phyloP scores from a whole-genome alignment of 768 basidiomycete genomes.

The Suillus sp. region DNA sequence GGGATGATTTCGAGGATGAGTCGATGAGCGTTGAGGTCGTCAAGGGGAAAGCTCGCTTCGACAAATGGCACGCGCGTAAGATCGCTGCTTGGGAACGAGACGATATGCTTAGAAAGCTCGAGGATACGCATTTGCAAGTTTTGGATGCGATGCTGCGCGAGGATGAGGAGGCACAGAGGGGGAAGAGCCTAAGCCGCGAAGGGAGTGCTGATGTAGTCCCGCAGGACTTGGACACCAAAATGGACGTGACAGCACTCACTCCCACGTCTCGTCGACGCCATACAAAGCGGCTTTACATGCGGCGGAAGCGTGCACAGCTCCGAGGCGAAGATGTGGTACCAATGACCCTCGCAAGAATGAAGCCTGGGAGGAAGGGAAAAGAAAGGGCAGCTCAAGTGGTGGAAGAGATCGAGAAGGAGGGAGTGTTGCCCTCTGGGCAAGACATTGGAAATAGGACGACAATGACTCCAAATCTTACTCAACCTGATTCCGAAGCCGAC shows the following conservation, averaged over 20 bases:
- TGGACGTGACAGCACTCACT: slow-evolving; percentile 36
- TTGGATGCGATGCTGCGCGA: slow-evolving; percentile 40
- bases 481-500: slow-evolving; percentile 15
- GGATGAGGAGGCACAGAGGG: slow-evolving; percentile 24
- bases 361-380: slow-evolving; percentile 37
- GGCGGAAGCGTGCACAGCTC: slow-evolving; percentile 60
- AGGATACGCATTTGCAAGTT: slow-evolving; percentile 31
- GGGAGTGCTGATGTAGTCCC: background rate
- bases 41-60: slow-evolving; percentile 8
- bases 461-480: slow-evolving; percentile 14
- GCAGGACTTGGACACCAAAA: slow-evolving; percentile 10
- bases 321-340: slow-evolving; percentile 31
- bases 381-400: background rate
- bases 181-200: slow-evolving; percentile 5
- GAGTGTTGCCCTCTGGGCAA: slow-evolving; percentile 8
- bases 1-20: background rate
- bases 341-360: slow-evolving; percentile 33
- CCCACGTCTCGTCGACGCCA: slow-evolving; percentile 56
- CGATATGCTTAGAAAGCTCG: slow-evolving; percentile 33
- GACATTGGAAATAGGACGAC: slow-evolving; percentile 7
- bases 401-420: slow-evolving; percentile 7
- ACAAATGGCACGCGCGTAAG: slow-evolving; percentile 3
- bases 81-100: slow-evolving; percentile 28
- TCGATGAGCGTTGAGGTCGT: background rate
- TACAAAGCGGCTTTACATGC: slow-evolving; percentile 71